Base-by-base conservation (phyloP, 306 rosid species). In the Abrus pulchellus region DNA sequence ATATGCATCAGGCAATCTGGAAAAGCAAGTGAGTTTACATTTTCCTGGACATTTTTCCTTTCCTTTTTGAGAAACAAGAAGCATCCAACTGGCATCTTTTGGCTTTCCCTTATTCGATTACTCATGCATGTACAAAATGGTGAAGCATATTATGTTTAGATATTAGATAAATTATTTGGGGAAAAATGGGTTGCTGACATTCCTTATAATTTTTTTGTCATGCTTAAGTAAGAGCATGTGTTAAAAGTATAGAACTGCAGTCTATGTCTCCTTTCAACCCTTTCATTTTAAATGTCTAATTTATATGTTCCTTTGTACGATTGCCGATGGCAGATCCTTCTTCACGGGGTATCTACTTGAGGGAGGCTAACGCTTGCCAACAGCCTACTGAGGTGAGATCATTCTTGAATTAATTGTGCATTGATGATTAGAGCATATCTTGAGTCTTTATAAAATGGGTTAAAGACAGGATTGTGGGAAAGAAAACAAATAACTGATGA, bases 291-390 rank as follows among this genome's bases (percentile, higher is more conserved):
- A 67, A 20, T 67, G 61, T 72, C 28, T 9, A 59, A 66, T 36
- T 53, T 33, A 68, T 73, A 70, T 54, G 20, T 20, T 66, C 44
- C 7, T 83, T 69, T 45, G 9, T 81, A 64, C 85, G 76, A 75
- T 72, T 83, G 55, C 76, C 84, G 70, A 85, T 68, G 83, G 75
- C 90, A 95, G 98, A 75, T 78, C 92, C 92, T 65, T 86, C 83
- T 27, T 83, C 91, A 53, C 93, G 99, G 54, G 99, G 99, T 78
- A 93, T 95, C 80, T 95, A 93, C 87, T 72, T 95, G 65, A 90
- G 99, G 83, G 98, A 95, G 88, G 92, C 93, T 71, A 76, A 87
- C 85, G 85, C 94, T 83, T 93, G 89, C 81, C 88, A 6, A 79
- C 93, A 93, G 77, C 71, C 87, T 74, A 85, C 94, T 14, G 99